Conservation (phyloP, 108 stramenopile species). For the Pinguiococcus pyrenoidosus region DNA sequence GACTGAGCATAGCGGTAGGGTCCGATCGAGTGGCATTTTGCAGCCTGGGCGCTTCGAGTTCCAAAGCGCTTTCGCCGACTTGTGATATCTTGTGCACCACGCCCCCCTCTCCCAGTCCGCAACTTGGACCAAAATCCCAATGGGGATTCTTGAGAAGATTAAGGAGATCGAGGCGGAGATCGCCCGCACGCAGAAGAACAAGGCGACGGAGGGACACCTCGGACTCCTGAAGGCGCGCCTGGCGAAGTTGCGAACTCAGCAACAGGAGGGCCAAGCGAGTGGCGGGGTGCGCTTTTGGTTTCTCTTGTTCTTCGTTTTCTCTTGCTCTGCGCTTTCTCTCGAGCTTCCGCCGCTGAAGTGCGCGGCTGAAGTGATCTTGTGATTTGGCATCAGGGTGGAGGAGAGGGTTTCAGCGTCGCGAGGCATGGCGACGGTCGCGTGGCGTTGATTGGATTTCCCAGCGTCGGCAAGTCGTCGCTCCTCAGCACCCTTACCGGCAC, state of each 20-base stretch:
- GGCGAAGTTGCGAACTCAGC: conserved; percentile 79
- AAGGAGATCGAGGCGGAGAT: conserved; percentile 89
- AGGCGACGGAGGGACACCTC: conserved; percentile 50
- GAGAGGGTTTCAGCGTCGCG: conserved; percentile 86
- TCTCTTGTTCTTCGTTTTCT: not conserved
- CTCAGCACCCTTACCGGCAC: conserved; percentile 78
- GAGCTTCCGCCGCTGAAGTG: not conserved
- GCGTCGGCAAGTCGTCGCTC: conserved; percentile 83
- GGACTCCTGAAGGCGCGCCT: conserved; percentile 96
- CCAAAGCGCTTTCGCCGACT: no score
- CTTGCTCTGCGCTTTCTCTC: not conserved
- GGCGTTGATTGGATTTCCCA: conserved; percentile 83
- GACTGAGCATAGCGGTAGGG: no score
- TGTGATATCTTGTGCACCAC: no score
- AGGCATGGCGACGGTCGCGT: conserved; percentile 89
- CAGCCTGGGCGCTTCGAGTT: no score
- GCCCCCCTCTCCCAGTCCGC: no score
- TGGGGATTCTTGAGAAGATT: conserved; percentile 72
- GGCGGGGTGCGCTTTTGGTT: no score
- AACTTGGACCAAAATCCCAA: conserved; percentile 13
- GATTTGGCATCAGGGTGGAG: conserved; percentile 48
- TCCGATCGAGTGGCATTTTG: no score
- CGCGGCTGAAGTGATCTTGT: no score
- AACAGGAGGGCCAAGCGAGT: no score
- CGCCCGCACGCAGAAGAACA: conserved; percentile 67